Base-by-base conservation (phyloP, 2,329 filamentous ascomycete genomes). In the Exophiala sideris region DNA sequence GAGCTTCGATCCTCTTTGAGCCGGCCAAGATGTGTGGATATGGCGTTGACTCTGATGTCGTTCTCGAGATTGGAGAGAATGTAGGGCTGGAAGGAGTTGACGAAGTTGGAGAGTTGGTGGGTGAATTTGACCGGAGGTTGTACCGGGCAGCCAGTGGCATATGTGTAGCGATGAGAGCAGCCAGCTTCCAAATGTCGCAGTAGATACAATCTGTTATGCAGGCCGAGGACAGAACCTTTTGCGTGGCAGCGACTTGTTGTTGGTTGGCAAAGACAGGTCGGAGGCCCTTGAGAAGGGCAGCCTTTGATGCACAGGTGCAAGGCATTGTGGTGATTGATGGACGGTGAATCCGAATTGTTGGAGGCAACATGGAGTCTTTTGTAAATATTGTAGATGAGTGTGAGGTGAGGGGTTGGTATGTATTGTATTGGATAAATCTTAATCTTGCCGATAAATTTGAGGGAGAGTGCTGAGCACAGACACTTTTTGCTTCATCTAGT, bases 121-220 rank as follows among this genome's bases (percentile, higher is more conserved):
- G 59, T 24, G 58, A 51, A 29, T 41, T 48, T 5, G 57, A 52
- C 10, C 9, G 20, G 3, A 61, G 52, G 34, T 57, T 59, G 55
- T 63, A 63, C 33, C 58, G 58, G 21, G 51, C 42, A 11, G 57
- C 53, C 9, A 64, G 52, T 18, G 60, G 57, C 16, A 56, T 53
- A 41, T 62, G 60, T 12, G 58, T 59, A 24, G 56, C 57, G 41
- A 63, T 53, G 35, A 64, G 52, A 33, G 61, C 57, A 16, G 62
- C 61, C 21, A 64, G 50, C 48, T 60, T 60, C 62, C 62, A 64
- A 50, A 64, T 61, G 39, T 64, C 61, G 38, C 62, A 64, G 57
- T 59, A 62, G 46, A 64, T 62, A 50, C 62, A 64, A 32, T 35
- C 14, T 45, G 41, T 40, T 29, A 38, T 36, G 47, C 62, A 64